Evolutionary conservation across 495 filamentous ascomycete genomes (phyloP).

Genomic region (Penicillium chermesinum): DNA sequence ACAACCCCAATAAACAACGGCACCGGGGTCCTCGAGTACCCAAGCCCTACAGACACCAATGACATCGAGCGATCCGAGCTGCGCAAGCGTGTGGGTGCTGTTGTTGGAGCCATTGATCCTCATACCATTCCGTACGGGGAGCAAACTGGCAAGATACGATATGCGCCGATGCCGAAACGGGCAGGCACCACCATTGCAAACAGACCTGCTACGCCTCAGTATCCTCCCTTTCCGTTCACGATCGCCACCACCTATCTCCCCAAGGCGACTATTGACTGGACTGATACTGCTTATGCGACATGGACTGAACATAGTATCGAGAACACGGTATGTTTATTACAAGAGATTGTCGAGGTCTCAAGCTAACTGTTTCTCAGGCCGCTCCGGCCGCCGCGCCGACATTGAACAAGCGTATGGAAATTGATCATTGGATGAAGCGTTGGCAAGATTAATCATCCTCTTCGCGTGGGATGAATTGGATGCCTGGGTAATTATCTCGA

Average conservation of each 20-base stretch:
- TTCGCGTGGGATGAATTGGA: too few relatives aligned
- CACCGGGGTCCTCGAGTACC: slow-evolving; percentile 10
- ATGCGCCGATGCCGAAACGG: slow-evolving; percentile 67
- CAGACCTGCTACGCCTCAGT: slow-evolving; percentile 49
- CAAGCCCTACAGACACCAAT: slow-evolving; percentile 7
- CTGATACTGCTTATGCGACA: slow-evolving; percentile 55
- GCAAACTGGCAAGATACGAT: slow-evolving; percentile 61
- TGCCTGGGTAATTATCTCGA: too few relatives aligned
- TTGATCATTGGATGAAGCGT: slow-evolving; percentile 24
- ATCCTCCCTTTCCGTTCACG: slow-evolving; percentile 56
- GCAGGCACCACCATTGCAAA: slow-evolving; percentile 62
- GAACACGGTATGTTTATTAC: slow-evolving; percentile 55
- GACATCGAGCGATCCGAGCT: slow-evolving; percentile 21
- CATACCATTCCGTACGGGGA: slow-evolving; percentile 55
- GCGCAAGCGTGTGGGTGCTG: slow-evolving; percentile 25
- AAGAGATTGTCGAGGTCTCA: background rate
- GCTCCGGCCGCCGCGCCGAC: slow-evolving; percentile 30
- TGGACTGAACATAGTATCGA: slow-evolving; percentile 51
- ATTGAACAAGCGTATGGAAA: slow-evolving; percentile 28
- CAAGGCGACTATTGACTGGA: slow-evolving; percentile 52
- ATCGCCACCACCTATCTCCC: slow-evolving; percentile 56
- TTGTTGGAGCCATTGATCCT: slow-evolving; percentile 7
- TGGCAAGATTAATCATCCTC: slow-evolving; percentile 25
- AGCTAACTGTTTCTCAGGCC: slow-evolving; percentile 22
- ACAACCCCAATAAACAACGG: slow-evolving; percentile 6